phyloP scores from a whole-genome alignment of 2,329 filamentous ascomycete species.

The Colletotrichum liaoningense region DNA sequence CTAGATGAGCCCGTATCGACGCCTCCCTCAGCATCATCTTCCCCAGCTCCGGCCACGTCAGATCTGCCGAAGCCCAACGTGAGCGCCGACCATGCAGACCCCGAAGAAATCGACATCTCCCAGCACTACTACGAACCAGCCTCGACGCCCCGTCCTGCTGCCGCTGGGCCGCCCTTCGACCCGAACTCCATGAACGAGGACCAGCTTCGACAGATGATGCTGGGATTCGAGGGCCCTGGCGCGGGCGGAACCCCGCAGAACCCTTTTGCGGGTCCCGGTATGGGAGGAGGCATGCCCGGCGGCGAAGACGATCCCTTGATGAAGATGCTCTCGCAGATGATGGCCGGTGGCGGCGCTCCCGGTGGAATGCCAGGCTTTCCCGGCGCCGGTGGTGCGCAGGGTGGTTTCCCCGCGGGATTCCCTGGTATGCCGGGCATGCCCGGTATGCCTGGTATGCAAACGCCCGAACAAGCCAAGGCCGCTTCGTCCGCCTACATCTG shows the following conservation, averaged over 20 bases:
- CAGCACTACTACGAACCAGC: slow-evolving; percentile 73
- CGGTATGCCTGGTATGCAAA: slow-evolving; percentile 47
- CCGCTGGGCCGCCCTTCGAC: slow-evolving; percentile 41
- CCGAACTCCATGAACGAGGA: slow-evolving; percentile 61
- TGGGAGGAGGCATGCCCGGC: slow-evolving; percentile 45
- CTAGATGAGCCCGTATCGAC: slow-evolving; percentile 16
- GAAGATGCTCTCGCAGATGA: slow-evolving; percentile 81
- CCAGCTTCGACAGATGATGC: slow-evolving; percentile 74
- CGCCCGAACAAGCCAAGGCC: slow-evolving; percentile 46
- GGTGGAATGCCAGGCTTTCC: slow-evolving; percentile 34
- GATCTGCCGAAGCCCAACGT: slow-evolving; percentile 42
- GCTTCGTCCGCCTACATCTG: slow-evolving; percentile 64
- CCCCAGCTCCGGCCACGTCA: slow-evolving; percentile 39
- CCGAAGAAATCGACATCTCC: slow-evolving; percentile 84
- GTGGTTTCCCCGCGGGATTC: slow-evolving; percentile 46
- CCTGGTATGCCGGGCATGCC: slow-evolving; percentile 51
- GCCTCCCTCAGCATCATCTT: slow-evolving; percentile 18
- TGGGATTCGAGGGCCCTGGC: slow-evolving; percentile 59
- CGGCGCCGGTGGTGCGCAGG: slow-evolving; percentile 14
- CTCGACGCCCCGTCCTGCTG: slow-evolving; percentile 39
- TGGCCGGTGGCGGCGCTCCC: slow-evolving; percentile 55
- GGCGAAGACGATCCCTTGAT: slow-evolving; percentile 59
- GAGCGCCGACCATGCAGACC: slow-evolving; percentile 64
- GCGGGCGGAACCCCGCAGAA: slow-evolving; percentile 39
- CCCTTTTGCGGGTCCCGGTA: slow-evolving; percentile 31